These are phyloP conservation scores for Quercus robur DNA, from an alignment of 306 rosid genomes.

Conservation along the genomic window DNA sequence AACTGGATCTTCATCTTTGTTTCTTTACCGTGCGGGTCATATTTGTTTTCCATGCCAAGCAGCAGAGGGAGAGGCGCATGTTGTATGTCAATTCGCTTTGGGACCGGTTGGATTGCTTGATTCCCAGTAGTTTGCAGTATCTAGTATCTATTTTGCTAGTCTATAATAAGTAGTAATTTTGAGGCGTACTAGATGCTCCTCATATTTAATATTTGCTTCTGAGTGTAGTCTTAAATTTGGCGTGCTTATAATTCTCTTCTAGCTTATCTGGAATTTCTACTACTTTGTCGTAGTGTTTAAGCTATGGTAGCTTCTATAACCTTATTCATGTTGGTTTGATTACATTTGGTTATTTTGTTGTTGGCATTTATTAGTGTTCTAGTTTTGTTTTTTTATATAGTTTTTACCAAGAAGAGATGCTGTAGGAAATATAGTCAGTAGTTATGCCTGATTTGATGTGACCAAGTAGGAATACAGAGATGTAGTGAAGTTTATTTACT, in stretches of 20 bases:
- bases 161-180: conserved; percentile 83
- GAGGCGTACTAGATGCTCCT: conserved; percentile 70
- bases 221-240: conserved; percentile 76
- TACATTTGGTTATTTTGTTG: conserved; percentile 35
- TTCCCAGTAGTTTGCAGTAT: conserved; percentile 87
- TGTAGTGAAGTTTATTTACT: conserved; percentile 56
- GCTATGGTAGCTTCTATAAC: conserved; percentile 56
- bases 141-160: conserved; percentile 79
- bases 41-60: conserved; percentile 45
- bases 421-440: conserved; percentile 36
- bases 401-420: conserved; percentile 15
- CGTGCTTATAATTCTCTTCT: conserved; percentile 56
- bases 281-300: conserved; percentile 54
- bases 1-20: conserved; percentile 38
- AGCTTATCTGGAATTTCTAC: conserved; percentile 50
- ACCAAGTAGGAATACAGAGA: conserved; percentile 55
- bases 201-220: conserved; percentile 55
- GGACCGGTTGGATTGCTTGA: conserved; percentile 99
- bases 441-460: conserved; percentile 41
- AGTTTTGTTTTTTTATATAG: neutral
- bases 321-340: conserved; percentile 52
- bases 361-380: conserved; percentile 23
- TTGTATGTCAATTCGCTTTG: conserved; percentile 44
- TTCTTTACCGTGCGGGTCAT: conserved; percentile 37
- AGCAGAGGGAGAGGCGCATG: conserved; percentile 48